Evolutionary conservation across 1,139 yeast genomes (phyloP), one percentile per base, ranked within the genome.

Genomic region (Blastobotrys ciferrii): DNA sequence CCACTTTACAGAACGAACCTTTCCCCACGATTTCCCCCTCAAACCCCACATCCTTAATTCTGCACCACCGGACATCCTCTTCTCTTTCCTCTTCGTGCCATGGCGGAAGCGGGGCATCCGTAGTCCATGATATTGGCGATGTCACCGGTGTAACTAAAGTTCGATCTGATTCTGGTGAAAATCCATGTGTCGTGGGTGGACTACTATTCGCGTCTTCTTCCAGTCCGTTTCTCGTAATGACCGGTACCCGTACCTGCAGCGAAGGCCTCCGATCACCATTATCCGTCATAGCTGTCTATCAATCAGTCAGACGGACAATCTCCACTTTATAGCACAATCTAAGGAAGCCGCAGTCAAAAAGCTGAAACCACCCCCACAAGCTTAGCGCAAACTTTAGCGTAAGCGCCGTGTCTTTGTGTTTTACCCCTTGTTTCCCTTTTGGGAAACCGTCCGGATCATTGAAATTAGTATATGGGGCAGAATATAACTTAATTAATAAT

Each of bases 1-100:
- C 46, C 15, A 56, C 56, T 17, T 45, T 47, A 36, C 57, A 53
- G 46, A 56, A 56, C 14, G 57, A 33, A 3, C 59, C 59, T 3
- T 48, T 43, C 15, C 58, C 59, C 12, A 56, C 32, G 17, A 50
- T 46, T 11, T 36, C 45, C 28, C 40, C 36, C 11, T 38, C 28
- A 7, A 23, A 5, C 25, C 18, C 5, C 11, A 17, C 40, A 4
- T 17, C 25, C 12, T 19, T n/a, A 42, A 17, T 11, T 39, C 42
- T 17, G 43, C 13, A 28, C 44, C 47, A 17, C 32, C 31, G 15
- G 31, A 18, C 19, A 28, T 19, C 2, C 20, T 45, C 30, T 19
- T 35, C 19, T 2, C 23, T 35, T 15, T 14, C 40, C 28, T 17
- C 32, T n/a, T 13, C 32, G 13, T 15, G 15, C 32, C 38, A 19